Base-by-base conservation (phyloP, 2,329 filamentous ascomycete species). In the Talaromyces islandicus region DNA sequence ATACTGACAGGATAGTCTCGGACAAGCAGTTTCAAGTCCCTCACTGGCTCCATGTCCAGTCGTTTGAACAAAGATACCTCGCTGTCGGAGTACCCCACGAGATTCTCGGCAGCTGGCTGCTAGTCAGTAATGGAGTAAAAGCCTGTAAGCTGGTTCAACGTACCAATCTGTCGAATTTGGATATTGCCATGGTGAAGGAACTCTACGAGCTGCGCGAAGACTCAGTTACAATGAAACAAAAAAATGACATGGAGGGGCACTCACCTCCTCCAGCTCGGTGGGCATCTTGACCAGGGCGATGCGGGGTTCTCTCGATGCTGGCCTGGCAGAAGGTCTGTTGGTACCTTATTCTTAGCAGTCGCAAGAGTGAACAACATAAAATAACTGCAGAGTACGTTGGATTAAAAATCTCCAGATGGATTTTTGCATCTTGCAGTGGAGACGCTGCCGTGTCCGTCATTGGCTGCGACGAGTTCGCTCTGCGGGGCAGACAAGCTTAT, bases 111-210 rank as follows among this genome's bases (percentile, higher is more conserved):
- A 51, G 68, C 61, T 58, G 9, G 3, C 38, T 35, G 43, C 54
- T 57, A 53, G 27, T 51, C 30, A 53, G 59, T 63, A 53, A 30
- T 21, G n/a, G 46, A 67, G 61, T 64, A 59, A 67, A 60, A 65
- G 64, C 62, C 4, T 52, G 2, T 54, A 54, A 50, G 3, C 25
- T 19, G 7, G 53, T 17, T 17, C 60, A 58, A 64, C 76, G 68
- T 78, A 89, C 87, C 87, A 66, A 93, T 83, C 73, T 91, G 87
- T 67, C 94, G 87, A 65, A 97, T 91, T 73, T 96, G 90, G 48
- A 91, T 91, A 73, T 95, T 96, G 62, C 90, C 90, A 77, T 96
- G 89, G 75, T 90, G 89, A 62, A 97, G 89, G 77, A 97, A 97
- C 73, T 92, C 91, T 63, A 97, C 91, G 58, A 96, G 86, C 91